phyloP scores from a whole-genome alignment of 331 rosid genomes.

The Prunus yedoensis region DNA sequence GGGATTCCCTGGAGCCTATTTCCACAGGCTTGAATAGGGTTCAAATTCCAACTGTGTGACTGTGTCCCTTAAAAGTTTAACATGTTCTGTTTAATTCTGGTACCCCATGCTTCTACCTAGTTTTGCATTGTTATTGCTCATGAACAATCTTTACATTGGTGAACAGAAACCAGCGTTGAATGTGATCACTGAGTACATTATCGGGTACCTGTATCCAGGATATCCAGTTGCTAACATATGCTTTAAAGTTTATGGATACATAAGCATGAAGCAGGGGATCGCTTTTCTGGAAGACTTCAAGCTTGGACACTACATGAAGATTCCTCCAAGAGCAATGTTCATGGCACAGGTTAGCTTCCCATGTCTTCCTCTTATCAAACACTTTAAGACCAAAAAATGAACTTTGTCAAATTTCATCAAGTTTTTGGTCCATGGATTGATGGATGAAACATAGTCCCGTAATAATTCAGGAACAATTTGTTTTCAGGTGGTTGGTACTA shows the following conservation, averaged over 20 bases:
- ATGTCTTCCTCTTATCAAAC: not conserved
- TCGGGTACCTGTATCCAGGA: conserved; percentile 79
- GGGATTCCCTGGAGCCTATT: no score
- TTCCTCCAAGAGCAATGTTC: conserved; percentile 85
- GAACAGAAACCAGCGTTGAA: conserved; percentile 64
- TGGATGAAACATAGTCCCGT: not conserved
- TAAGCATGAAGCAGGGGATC: conserved; percentile 70
- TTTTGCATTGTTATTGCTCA: not conserved
- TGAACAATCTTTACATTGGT: not conserved
- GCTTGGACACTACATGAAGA: conserved; percentile 94
- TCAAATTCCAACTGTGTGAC: not conserved
- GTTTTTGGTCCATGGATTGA: not conserved
- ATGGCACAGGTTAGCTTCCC: conserved; percentile 58
- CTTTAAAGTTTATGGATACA: conserved; percentile 74
- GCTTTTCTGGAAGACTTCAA: conserved; percentile 77
- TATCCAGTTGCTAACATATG: conserved; percentile 75
- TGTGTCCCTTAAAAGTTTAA: not conserved
- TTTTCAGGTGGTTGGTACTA: conserved; percentile 57
- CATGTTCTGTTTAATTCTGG: not conserved
- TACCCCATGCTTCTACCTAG: not conserved
- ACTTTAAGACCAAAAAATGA: not conserved
- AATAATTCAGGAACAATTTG: not conserved
- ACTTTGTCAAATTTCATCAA: not conserved
- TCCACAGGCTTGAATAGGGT: not conserved
- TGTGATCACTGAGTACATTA: conserved; percentile 70